A percentile compares a stretch with the other conserved stretches of the same genome.
Conservation (phyloP, 2,329 filamentous ascomycete species). For the Fusarium hostae region DNA sequence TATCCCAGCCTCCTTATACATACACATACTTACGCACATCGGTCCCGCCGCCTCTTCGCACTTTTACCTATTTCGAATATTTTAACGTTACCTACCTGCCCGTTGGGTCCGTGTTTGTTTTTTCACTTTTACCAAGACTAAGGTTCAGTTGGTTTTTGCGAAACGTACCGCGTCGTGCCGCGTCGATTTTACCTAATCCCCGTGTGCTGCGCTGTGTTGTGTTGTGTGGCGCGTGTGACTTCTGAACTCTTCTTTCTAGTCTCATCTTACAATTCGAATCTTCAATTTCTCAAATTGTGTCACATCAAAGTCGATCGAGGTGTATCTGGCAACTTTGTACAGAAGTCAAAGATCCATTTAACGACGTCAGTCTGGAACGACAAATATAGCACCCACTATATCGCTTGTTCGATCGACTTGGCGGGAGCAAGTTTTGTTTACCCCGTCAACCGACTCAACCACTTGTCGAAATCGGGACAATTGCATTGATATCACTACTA, state of each 20-base stretch:
- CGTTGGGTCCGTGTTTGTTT: conserved; percentile 5
- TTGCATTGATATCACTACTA: not conserved
- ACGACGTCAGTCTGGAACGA: conserved; percentile 10
- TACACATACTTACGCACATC: not conserved
- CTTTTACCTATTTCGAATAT: conserved; percentile 14
- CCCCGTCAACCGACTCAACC: conserved; percentile 5
- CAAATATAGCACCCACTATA: conserved; percentile 28
- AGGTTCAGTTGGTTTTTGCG: conserved; percentile 5
- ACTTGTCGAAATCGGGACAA: not conserved
- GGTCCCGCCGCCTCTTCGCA: conserved; percentile 29
- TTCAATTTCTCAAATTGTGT: conserved; percentile 2
- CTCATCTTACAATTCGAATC: conserved; percentile 5
- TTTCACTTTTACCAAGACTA: not conserved
- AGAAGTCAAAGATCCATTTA: not conserved
- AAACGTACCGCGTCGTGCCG: conserved; percentile 33
- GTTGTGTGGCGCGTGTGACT: conserved; percentile 14
- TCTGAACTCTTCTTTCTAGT: not conserved
- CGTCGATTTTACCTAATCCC: conserved; percentile 6
- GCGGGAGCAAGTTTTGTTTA: conserved; percentile 29
- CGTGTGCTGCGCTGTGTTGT: not conserved
- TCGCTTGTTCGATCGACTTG: conserved; percentile 24
- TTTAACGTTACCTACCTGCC: not conserved
- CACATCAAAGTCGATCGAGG: not conserved
- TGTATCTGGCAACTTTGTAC: conserved; percentile 1
- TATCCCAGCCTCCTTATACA: conserved; percentile 20